A percentile compares a stretch with the other conserved stretches of the same genome.
phyloP scores from a whole-genome alignment of 257 asterid species.

The Salvia rosmarinus region DNA sequence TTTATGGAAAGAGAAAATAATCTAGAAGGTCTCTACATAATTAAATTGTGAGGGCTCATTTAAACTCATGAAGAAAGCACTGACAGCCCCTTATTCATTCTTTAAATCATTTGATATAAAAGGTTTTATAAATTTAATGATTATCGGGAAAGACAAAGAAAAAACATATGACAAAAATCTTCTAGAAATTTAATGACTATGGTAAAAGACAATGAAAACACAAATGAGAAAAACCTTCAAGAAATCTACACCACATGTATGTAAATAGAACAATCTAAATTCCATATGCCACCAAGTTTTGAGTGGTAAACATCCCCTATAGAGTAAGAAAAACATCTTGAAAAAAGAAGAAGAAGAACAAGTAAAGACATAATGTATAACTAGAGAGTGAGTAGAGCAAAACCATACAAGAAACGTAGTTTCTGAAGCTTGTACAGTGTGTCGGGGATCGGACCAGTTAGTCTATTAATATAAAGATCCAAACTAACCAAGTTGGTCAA shows the following conservation, averaged over 20 bases:
- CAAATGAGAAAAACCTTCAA: neutral
- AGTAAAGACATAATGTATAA: neutral
- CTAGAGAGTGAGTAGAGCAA: slow-evolving; percentile 23
- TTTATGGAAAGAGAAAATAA: neutral
- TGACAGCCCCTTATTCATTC: neutral
- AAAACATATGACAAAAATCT: neutral
- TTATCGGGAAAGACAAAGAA: neutral
- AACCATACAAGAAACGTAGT: slow-evolving; percentile 86
- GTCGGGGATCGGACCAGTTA: slow-evolving; percentile 78
- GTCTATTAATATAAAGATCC: slow-evolving; percentile 88
- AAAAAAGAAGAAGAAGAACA: neutral
- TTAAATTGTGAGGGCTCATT: neutral
- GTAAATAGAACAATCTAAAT: slow-evolving; percentile 10
- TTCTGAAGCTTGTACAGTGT: slow-evolving; percentile 70
- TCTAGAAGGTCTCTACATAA: neutral
- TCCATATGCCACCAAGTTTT: slow-evolving; percentile 7
- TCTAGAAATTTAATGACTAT: slow-evolving; percentile 17
- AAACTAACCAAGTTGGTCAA: slow-evolving; percentile 90
- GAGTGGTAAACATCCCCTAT: slow-evolving; percentile 10
- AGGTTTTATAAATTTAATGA: neutral
- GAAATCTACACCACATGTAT: slow-evolving; percentile 6
- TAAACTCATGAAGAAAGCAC: neutral
- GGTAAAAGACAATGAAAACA: neutral
- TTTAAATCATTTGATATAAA: neutral
- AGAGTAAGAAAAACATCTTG: slow-evolving; percentile 18